Evolutionary conservation across 2,329 filamentous ascomycete species (phyloP), one percentile per base, ranked within the genome.

Genomic region (Pseudopyricularia cyperi): DNA sequence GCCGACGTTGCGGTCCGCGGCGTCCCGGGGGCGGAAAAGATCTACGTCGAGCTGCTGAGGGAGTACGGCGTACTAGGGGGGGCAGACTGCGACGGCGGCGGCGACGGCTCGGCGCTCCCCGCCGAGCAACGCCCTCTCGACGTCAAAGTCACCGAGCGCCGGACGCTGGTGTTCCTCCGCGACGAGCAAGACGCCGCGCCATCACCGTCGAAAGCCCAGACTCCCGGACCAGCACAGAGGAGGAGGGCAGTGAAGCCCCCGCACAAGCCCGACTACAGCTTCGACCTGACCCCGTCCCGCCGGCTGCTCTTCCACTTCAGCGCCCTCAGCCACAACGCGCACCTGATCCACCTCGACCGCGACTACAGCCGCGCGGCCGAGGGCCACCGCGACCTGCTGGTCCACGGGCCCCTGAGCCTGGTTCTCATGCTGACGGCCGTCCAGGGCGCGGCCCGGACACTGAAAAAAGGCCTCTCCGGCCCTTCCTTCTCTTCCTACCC

Each of bases 291-390:
- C 0, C 88, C 89, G 1, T 82, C 83, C 2, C 72, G 78, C 3
- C 71, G 77, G 4, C 77, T 96, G 4, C 80, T 98, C 52, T 95
- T 95, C 69, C 82, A 90, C 54, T 97, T 91, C 72, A 93, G 86
- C 19, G 89, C 89, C 0, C 77, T 98, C 33, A 91, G 87, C 2
- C 90, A 89, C 72, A 98, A 98, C 66, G 88, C 89, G 1, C 93
- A 98, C 67, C 74, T 77, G 15, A 96, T 98, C 59, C 93, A 98
- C 68, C 74, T 95, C 22, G 87, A 96, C 65, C 76, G 75, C 1
- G 62, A 74, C 44, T 94, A 88, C 67, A 82, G 82, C 50, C 75
- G 76, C 37, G 70, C 77, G 12, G 71, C 82, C 12, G 93, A 97
- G 65, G 86, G 86, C 11, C 83, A 94, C 63, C 75, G 75, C 5